Conservation (phyloP, 305 asterid genomes). For the Nicotiana rustica region DNA sequence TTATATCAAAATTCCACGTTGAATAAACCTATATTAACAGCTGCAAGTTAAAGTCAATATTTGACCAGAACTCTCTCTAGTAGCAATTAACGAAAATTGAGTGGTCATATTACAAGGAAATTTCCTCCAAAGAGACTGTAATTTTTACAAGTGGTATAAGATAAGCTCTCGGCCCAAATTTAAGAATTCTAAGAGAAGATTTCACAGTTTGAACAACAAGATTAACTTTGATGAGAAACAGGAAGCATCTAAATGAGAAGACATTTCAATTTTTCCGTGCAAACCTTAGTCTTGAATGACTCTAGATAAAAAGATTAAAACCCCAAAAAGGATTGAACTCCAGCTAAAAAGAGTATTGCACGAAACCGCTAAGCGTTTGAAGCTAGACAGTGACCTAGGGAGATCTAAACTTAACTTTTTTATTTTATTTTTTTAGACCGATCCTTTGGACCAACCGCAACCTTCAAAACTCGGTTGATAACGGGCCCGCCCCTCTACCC, state of each 20-base stretch:
- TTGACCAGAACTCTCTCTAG: slow-evolving; percentile 18
- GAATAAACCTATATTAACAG: slow-evolving; percentile 12
- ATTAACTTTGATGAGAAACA: background rate
- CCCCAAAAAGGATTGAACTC: background rate
- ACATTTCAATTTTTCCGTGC: background rate
- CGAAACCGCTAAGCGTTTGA: background rate
- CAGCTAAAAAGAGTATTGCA: background rate
- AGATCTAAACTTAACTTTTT: background rate
- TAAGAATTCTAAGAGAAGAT: background rate
- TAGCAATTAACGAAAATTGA: background rate
- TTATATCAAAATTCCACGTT: background rate
- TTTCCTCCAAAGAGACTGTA: background rate
- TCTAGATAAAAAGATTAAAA: background rate
- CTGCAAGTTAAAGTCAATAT: slow-evolving; percentile 20
- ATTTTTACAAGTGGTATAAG: background rate
- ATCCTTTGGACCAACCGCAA: too few relatives aligned
- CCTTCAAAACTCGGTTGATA: too few relatives aligned
- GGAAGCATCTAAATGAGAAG: background rate
- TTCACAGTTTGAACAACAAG: background rate
- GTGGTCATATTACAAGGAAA: background rate
- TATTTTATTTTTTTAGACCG: too few relatives aligned
- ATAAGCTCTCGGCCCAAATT: background rate
- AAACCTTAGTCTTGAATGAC: background rate
- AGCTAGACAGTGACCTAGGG: background rate
- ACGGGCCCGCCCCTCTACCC: too few relatives aligned